Conservation (phyloP, 257 asterid species). For the Penstemon barbatus region DNA sequence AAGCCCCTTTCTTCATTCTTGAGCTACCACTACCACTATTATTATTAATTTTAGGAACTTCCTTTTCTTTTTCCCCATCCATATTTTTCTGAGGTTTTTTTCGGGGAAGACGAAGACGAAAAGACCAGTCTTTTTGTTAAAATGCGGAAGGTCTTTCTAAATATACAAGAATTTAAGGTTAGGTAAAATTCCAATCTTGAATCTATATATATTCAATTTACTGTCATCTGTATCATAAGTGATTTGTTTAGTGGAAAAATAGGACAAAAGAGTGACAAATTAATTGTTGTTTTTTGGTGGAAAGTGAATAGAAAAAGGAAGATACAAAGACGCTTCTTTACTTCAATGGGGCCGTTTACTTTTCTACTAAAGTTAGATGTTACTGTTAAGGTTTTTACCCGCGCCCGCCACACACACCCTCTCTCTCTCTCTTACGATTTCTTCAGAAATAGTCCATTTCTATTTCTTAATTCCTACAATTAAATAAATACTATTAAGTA, state of each 20-base stretch:
- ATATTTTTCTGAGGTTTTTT: constrained; percentile 14
- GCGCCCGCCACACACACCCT: constrained; percentile 34
- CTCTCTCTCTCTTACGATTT: neutral
- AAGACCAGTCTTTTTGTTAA: constrained; percentile 16
- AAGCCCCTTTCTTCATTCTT: constrained; percentile 72
- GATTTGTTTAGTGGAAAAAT: neutral
- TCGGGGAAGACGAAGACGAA: constrained; percentile 13
- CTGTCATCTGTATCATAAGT: neutral
- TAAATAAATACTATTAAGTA: no score
- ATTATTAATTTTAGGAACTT: constrained; percentile 10
- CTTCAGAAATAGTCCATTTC: no score
- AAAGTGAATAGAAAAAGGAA: constrained; percentile 1
- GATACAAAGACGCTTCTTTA: constrained; percentile 15
- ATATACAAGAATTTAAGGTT: constrained; percentile 28
- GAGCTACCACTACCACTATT: neutral
- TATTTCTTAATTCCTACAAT: no score
- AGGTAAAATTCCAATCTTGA: constrained; percentile 27
- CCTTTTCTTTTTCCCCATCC: neutral
- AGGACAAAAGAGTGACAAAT: neutral
- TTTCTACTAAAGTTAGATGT: neutral
- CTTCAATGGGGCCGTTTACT: constrained; percentile 2
- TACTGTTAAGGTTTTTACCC: neutral
- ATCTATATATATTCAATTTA: neutral
- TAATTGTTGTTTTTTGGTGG: neutral
- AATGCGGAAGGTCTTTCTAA: constrained; percentile 26